Evolutionary conservation across 768 basidiomycete genomes (phyloP).

Genomic region (Arthromyces matolae): DNA sequence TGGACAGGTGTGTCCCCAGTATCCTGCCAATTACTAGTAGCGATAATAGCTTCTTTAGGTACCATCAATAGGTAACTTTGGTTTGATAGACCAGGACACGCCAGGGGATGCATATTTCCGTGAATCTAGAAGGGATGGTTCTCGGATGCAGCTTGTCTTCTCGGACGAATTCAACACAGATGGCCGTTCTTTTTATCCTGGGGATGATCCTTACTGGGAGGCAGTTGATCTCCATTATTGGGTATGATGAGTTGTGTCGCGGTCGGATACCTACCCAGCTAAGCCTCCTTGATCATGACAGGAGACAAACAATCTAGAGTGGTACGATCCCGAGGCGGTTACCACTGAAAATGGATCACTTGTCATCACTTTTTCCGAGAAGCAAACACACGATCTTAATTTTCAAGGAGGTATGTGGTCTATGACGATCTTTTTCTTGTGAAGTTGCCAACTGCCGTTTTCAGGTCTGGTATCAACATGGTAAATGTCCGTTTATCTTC

Average conservation of each 20-base stretch:
- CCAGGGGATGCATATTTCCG: constrained; percentile 53
- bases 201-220: constrained; percentile 86
- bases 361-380: constrained; percentile 62
- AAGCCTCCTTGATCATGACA: too few species aligned
- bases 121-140: constrained; percentile 56
- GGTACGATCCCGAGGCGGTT: constrained; percentile 80
- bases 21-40: constrained; percentile 13
- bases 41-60: constrained; percentile 38
- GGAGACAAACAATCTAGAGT: constrained; percentile 73
- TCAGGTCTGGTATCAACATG: constrained; percentile 39
- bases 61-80: constrained; percentile 57
- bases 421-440: neutral
- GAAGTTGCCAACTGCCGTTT: constrained; percentile 24
- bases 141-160: constrained; percentile 58
- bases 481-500: constrained; percentile 25
- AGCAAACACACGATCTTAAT: constrained; percentile 55
- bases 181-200: constrained; percentile 75
- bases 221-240: constrained; percentile 78
- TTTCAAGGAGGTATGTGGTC: constrained; percentile 54
- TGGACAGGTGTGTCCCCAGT: constrained; percentile 48
- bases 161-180: constrained; percentile 80
- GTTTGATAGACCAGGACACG: constrained; percentile 57
- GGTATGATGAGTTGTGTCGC: too few species aligned
- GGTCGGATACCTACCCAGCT: too few species aligned
- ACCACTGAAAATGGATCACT: constrained; percentile 70